Conservation (phyloP, 768 basidiomycete genomes). For the Dentipellis sp. region DNA sequence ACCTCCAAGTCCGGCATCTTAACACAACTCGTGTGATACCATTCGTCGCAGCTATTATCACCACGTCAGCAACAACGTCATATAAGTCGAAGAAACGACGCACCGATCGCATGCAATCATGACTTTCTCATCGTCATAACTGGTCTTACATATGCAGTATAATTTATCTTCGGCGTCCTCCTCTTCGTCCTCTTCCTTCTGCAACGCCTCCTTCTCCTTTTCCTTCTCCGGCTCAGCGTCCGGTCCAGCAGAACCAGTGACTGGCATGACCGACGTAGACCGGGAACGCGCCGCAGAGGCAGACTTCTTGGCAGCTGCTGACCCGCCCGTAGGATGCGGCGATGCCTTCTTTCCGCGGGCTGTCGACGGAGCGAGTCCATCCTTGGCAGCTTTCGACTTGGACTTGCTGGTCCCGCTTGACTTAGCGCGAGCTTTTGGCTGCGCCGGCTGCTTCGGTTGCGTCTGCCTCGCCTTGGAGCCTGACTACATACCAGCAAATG, state of each 20-base stretch:
- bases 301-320: conserved; percentile 18
- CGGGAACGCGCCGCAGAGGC: conserved; percentile 45
- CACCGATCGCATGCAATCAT: conserved; percentile 95
- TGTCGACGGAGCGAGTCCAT: conserved; percentile 11
- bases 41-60: conserved; percentile 72
- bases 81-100: conserved; percentile 17
- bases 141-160: conserved; percentile 84
- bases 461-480: conserved; percentile 3
- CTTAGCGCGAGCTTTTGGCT: conserved; percentile 26
- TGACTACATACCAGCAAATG: background rate
- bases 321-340: conserved; percentile 13
- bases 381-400: conserved; percentile 19
- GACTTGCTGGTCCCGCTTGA: conserved; percentile 15
- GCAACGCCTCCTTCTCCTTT: conserved; percentile 31
- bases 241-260: conserved; percentile 27
- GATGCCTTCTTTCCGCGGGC: conserved; percentile 21
- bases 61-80: background rate
- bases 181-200: conserved; percentile 30
- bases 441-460: conserved; percentile 15
- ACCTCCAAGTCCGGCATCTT: conserved; percentile 72
- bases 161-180: conserved; percentile 53
- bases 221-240: conserved; percentile 40
- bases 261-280: conserved; percentile 62
- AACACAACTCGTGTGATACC: conserved; percentile 88
- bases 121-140: conserved; percentile 76